Base-by-base conservation (phyloP, 2,329 filamentous ascomycete species). In the Tothia fuscella region DNA sequence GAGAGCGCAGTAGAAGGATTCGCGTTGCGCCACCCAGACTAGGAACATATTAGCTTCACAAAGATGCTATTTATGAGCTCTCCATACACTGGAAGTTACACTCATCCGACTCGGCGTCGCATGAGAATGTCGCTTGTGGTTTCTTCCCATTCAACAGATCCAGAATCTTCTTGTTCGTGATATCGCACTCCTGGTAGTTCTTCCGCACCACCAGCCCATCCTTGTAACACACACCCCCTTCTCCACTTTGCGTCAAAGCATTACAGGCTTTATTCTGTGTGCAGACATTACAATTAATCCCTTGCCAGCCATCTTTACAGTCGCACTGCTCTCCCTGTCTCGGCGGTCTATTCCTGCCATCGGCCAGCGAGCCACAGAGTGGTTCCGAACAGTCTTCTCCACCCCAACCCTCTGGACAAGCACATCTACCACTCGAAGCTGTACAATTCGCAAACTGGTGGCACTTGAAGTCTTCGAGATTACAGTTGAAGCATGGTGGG, bases 151-250 rank as follows among this genome's bases (percentile, higher is more conserved):
- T 83, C 37, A 98, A 72, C 56, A 89, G 78, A 47, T 88, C 78
- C 42, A 89, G 70, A 55, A 98, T 98, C 67, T 93, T 91, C 60
- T 78, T 76, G 66, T 98, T 98, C 43, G 88, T 96, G 50, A 98
- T 91, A 60, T 93, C 85, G 64, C 91, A 98, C 67, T 94, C 91
- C 64, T 98, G 93, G 64, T 87, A 89, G 66, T 96, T 98, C 63
- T 93, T 78, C 53, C 91, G 87, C 48, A 96, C 80, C 9, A 93
- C 80, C 50, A 93, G 77, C 34, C 89, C 89, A 51, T 89, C 80
- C 55, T 84, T 81, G 59, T 95, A 96, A 65, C 91, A 98, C 9
- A 94, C 79, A 24, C 87, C 91, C 34, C 80, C 86, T 47, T 85
- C 74, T 3, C 75, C 75, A 12, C 80, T 78, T 3, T 85, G 84